These are phyloP conservation scores for Microdochium nivale DNA, from an alignment of 2,329 filamentous ascomycete species.

Conservation along the genomic window DNA sequence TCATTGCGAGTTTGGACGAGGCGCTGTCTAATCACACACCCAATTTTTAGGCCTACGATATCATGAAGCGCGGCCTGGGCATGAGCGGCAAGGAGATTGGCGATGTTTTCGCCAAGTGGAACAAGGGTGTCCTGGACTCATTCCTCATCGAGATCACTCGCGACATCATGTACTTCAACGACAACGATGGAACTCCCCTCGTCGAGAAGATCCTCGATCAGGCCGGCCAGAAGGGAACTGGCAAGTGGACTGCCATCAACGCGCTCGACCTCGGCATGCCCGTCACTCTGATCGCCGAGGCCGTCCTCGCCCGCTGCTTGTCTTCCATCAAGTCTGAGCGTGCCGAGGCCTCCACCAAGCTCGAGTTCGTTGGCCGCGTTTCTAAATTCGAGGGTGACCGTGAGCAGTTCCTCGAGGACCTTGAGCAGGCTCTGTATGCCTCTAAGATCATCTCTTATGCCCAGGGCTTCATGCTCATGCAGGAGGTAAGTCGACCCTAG, in stretches of 20 bases:
- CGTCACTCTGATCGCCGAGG: slow-evolving; percentile 95
- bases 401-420: slow-evolving; percentile 88
- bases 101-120: slow-evolving; percentile 91
- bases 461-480: slow-evolving; percentile 99
- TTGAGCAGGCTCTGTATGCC: slow-evolving; percentile 97
- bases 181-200: slow-evolving; percentile 81
- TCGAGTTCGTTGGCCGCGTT: slow-evolving; percentile 64
- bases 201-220: slow-evolving; percentile 99
- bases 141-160: slow-evolving; percentile 99
- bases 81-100: slow-evolving; percentile 90
- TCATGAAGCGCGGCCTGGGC: slow-evolving; percentile 96
- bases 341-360: slow-evolving; percentile 67
- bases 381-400: slow-evolving; percentile 83
- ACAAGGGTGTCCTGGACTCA: slow-evolving; percentile 95
- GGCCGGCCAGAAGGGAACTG: slow-evolving; percentile 98
- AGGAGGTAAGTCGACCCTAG: slow-evolving; percentile 63
- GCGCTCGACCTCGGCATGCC: slow-evolving; percentile 97
- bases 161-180: slow-evolving; percentile 97
- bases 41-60: slow-evolving; percentile 77
- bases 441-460: slow-evolving; percentile 99
- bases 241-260: slow-evolving; percentile 99
- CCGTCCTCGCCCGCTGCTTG: slow-evolving; percentile 90
- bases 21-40: not conserved
- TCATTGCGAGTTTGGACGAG: too few species aligned
- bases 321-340: slow-evolving; percentile 93